Evolutionary conservation across 129 eudicot genomes (phyloP).

Genomic region (Arctium lappa): DNA sequence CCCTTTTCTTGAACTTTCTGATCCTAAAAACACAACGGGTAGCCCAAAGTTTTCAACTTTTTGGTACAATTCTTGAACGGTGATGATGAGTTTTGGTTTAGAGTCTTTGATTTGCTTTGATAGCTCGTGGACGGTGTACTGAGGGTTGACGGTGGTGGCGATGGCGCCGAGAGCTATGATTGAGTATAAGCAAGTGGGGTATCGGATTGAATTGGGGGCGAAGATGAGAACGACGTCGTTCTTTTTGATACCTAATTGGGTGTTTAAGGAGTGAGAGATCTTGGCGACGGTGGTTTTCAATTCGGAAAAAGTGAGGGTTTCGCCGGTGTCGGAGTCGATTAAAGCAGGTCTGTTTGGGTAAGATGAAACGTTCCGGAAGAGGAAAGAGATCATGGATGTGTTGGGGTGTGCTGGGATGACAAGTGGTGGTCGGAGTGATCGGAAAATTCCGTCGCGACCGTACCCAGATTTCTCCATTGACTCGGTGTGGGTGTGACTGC

Average conservation of each 20-base stretch:
- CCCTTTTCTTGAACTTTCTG: neutral
- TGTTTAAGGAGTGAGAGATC: slow-evolving; percentile 39
- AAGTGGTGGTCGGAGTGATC: slow-evolving; percentile 71
- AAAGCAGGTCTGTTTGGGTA: slow-evolving; percentile 64
- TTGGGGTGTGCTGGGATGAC: slow-evolving; percentile 42
- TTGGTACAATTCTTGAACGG: slow-evolving; percentile 14
- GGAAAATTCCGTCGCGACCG: slow-evolving; percentile 72
- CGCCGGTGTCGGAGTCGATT: slow-evolving; percentile 53
- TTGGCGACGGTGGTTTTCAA: slow-evolving; percentile 55
- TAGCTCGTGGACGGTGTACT: neutral
- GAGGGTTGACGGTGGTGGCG: neutral
- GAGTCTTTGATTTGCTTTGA: neutral
- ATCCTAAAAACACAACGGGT: neutral
- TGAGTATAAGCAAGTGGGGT: slow-evolving; percentile 39
- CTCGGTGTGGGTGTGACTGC: neutral
- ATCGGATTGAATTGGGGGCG: slow-evolving; percentile 22
- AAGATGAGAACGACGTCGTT: slow-evolving; percentile 57
- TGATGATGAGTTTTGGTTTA: neutral
- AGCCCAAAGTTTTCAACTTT: neutral
- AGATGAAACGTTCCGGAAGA: slow-evolving; percentile 59
- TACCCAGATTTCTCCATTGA: slow-evolving; percentile 89
- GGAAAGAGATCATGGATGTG: slow-evolving; percentile 67
- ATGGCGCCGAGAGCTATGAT: neutral
- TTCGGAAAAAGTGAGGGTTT: slow-evolving; percentile 48
- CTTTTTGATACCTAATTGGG: slow-evolving; percentile 51